Evolutionary conservation across 768 basidiomycete species (phyloP), one percentile per base, ranked within the genome.

Genomic region (Mycena leptocephala): DNA sequence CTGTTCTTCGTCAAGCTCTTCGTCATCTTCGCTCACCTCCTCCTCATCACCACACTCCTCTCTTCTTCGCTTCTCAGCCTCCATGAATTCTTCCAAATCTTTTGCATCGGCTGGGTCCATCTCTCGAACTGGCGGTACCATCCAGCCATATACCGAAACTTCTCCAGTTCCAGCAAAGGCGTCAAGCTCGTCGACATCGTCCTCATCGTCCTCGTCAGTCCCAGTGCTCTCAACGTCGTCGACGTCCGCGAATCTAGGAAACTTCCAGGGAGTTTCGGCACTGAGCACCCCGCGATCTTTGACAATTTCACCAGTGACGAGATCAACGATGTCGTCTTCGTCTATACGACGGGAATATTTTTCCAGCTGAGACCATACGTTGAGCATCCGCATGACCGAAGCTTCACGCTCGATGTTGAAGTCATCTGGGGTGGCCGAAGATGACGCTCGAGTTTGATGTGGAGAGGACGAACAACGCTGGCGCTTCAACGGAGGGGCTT

Each of bases 271-370:
- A 33, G 83, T 80, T 20, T 87, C 83, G 24, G 79, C 78, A 56
- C 91, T 89, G 53, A 94, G 84, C 7, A 94, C 89, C 2, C 95
- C 95, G 74, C 93, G 90, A 82, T 96, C 93, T 79, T 90, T 92
- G 72, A 95, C 86, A 46, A 96, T 87, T 75, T 90, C 82, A 13
- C 88, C 90, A 16, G 90, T 92, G 70, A 86, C 85, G 3, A 96
- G 84, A 79, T 96, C 93, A 33, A 96, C 87, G 53, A 96, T 93
- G 82, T 96, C 95, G 82, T 96, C 95, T 80, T 96, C 93, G 78
- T 95, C 94, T 48, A 95, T 84, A 43, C 89, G 88, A 63, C 90
- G 89, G 37, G 90, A 88, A 81, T 95, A 94, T 33, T 93, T 90
- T 62, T 93, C 91, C 4, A 96, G 90, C 67, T 90, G 87, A 35